Base-by-base conservation (phyloP, 2,329 filamentous ascomycete species). In the Epichloe typhina region DNA sequence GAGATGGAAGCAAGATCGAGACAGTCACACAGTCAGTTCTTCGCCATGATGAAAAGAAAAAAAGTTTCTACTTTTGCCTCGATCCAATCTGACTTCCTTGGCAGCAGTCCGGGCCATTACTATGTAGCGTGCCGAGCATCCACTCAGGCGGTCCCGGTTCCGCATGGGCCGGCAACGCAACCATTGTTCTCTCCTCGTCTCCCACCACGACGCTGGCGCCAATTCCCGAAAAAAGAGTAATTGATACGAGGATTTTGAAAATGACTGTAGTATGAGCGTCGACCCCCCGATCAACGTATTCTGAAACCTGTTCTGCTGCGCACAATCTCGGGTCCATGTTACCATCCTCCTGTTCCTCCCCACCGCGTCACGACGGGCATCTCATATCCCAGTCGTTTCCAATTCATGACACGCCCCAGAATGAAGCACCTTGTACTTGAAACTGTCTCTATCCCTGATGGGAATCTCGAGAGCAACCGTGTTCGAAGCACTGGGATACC, bases 401-500 rank as follows among this genome's bases (percentile, higher is more conserved):
- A 45, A 46, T n/a, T 43, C 37, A 1, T 5, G 39, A 39, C 51
- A 53, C 15, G 51, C 12, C 5, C 51, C 51, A 11, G n/a, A 3
- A 38, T 56, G 49, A 23, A 56, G 40, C 13, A 53, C 46, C 17
- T 21, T 54, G 17, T 55, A 52, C 37, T 51, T 47, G 26, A 54
- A 52, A 2, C 11, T 17, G 7, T 45, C 23, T 1, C 33, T 31
- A 35, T 56, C 39, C 39, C 19, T 26, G 21, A 54, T 50, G 0
- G 50, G 54, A 31, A 56, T 42, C 53, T 64, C 53, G 39, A 72
- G 36, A 1, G 60, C 54, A 8, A 68, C 55, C 6, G 71, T 72
- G 39, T 62, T 59, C 33, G 67, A 62, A 17, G 56, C 53, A 4
- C 67, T 61, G 1, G 70, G 69, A 53, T 71, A 74, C 35, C 53